Base-by-base conservation (phyloP, 23 red algal genomes). In the Gracilaria vermiculophylla region DNA sequence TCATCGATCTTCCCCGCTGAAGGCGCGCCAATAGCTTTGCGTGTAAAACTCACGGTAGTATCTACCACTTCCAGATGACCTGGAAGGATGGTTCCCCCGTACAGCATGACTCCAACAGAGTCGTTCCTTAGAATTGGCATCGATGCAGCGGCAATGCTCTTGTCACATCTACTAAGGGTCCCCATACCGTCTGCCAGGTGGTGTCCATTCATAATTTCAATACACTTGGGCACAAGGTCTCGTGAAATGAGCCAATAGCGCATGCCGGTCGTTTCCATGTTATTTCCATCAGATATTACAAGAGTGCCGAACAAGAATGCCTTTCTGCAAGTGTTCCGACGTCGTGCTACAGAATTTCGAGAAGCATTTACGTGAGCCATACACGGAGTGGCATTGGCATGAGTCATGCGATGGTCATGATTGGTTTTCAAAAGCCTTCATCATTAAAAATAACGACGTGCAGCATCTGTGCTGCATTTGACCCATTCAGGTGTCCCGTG, bases 231-330 rank as follows among this genome's bases (percentile, higher is more conserved):
- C 33, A 99, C 95, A 28, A 99, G 74, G 62, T 99, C 97, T 24
- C 97, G 79, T 42, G 69, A 82, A 49, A 99, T 90, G 7, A 99
- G 91, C 19, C 89, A 96, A 78, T 99, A 99, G 32, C 97, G 87
- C 97, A 99, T 99, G 19, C 97, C 97, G 40, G 47, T 67, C 15
- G 97, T 99, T 51, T 93, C 97, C 97, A 99, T 99, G 4, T 92
- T 99, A 73, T 99, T 93, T 40, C 97, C 97, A 47, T 99, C 97
- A 16, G 86, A 93, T 50, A 99, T 94, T 31, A 99, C 97, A 40
- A 93, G 97, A 40, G 97, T 99, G 56, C 97, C 97, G 71, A 92
- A 94, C 50, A 95, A 62, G 43, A 99, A 95, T 17, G 93, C 80
- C 85, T 99, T 99, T 25, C 93, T 93, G 11, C 97, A 92, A 6